Percentiles rank a stretch among this genome's conserved stretches.
These are phyloP conservation scores for Magnusiomyces sp. DNA, from an alignment of 1,139 yeast species.

Conservation along the genomic window DNA sequence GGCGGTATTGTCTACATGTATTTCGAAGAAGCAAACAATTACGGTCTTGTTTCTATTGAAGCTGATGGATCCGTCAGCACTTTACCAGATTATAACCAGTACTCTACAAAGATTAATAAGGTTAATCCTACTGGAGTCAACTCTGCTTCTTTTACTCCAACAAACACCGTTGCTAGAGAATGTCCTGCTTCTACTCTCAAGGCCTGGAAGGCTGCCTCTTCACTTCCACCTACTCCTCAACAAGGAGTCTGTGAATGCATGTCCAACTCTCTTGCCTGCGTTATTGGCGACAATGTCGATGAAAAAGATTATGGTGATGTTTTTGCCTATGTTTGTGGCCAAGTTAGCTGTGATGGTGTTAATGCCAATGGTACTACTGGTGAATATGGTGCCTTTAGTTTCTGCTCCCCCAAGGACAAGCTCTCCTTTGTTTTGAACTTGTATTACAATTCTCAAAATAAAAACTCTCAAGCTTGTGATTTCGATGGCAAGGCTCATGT, in stretches of 20 bases:
- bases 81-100: constrained; percentile 53
- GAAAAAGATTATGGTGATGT: constrained; percentile 45
- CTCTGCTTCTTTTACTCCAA: constrained; percentile 63
- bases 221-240: constrained; percentile 65
- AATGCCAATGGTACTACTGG: constrained; percentile 30
- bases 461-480: constrained; percentile 13
- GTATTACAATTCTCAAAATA: constrained; percentile 44
- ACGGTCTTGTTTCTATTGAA: constrained; percentile 57
- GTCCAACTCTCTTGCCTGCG: constrained; percentile 42
- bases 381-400: constrained; percentile 39
- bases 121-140: constrained; percentile 61
- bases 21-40: constrained; percentile 77
- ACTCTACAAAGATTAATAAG: constrained; percentile 41
- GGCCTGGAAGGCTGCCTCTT: constrained; percentile 48
- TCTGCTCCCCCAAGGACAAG: constrained; percentile 41
- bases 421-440: constrained; percentile 53
- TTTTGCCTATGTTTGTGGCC: constrained; percentile 44
- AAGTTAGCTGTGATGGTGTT: constrained; percentile 17
- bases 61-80: constrained; percentile 45
- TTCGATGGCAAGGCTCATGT: constrained; percentile 40
- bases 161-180: constrained; percentile 38
- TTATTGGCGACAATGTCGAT: constrained; percentile 34
- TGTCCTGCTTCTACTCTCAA: constrained; percentile 45
- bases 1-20: constrained; percentile 95
- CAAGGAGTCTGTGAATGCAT: constrained; percentile 51